Evolutionary conservation across 768 basidiomycete species (phyloP).

Genomic region (Suillus plorans): DNA sequence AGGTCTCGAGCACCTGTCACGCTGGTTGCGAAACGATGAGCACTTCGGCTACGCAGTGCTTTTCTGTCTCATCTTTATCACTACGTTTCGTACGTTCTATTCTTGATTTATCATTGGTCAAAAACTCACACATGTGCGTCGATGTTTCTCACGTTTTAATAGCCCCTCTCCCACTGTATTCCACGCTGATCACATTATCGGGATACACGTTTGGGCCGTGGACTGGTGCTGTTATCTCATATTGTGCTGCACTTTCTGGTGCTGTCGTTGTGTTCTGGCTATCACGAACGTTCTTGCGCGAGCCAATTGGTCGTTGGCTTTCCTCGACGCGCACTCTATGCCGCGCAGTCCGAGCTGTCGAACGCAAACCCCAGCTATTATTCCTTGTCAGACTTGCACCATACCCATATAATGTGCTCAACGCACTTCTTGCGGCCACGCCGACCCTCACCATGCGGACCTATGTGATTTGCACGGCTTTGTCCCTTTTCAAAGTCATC

Average conservation of each 20-base stretch:
- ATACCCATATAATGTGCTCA: constrained; percentile 94
- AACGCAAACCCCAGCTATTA: constrained; percentile 82
- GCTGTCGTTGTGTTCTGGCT: constrained; percentile 81
- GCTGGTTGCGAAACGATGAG: constrained; percentile 71
- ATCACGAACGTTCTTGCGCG: constrained; percentile 73
- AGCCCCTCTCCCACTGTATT: constrained; percentile 92
- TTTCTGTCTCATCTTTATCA: constrained; percentile 80
- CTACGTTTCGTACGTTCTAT: constrained; percentile 74
- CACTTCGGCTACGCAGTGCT: constrained; percentile 76
- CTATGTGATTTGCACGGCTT: constrained; percentile 76
- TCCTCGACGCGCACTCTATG: constrained; percentile 68
- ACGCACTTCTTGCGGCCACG: constrained; percentile 88
- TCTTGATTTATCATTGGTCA: constrained; percentile 5
- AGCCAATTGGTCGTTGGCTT: constrained; percentile 71
- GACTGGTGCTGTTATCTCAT: constrained; percentile 84
- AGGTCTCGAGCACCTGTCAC: constrained; percentile 83
- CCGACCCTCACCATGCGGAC: constrained; percentile 76
- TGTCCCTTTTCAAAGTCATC: constrained; percentile 87
- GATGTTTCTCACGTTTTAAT: constrained; percentile 14
- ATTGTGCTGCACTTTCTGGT: constrained; percentile 80
- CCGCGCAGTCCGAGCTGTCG: constrained; percentile 83
- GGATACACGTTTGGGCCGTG: constrained; percentile 89
- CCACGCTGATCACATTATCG: constrained; percentile 87
- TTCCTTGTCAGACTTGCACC: constrained; percentile 93
- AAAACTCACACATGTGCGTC: constrained; percentile 14